Evolutionary conservation across 352 stramenopile species (phyloP), one percentile per base, ranked within the genome.

Genomic region (Albugo laibachii): DNA sequence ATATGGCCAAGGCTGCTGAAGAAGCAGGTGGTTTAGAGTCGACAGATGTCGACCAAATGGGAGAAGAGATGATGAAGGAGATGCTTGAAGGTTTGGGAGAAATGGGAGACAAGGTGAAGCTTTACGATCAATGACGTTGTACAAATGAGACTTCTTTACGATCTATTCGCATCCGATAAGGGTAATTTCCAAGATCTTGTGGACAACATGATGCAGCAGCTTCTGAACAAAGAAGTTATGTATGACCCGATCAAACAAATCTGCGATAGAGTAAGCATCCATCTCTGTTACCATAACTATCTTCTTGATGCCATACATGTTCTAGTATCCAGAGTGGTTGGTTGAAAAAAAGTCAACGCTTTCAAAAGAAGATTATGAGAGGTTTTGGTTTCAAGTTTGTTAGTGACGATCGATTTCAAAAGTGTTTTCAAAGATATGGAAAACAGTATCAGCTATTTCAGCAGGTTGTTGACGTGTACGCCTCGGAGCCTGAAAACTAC

Each of bases 391-490:
- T 24, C 27, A 16, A 20, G n/a, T 11, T 53, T 49, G 31, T 35
- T 8, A 8, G 5, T 47, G 16, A 10, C 60, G 49, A 52, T 48
- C 35, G 6, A 18, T 41, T 21, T 49, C 11, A 24, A n/a, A 42
- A 11, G 45, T 5, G 20, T 36, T 1, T 36, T 13, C 15, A 11
- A 41, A 88, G 72, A 67, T 97, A 97, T 53, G 89, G 87, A 50
- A 92, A 92, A 55, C 92, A 98, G 73, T 98, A 97, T 62, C 74
- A 97, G 56, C 95, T 92, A 56, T 98, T 98, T 62, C 93, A 98
- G 67, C 65, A 83, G 50, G 94, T 99, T 45, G 79, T 97, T 8
- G 72, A 80, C n/a, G 67, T 94, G 12, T 99, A 99, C 62, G 94
- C 98, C 50, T 93, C 77, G 10, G 91, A 98, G 58, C 93, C 94